Base-by-base conservation (phyloP, 2,329 filamentous ascomycete species). In the Mycocentrospora acerina region DNA sequence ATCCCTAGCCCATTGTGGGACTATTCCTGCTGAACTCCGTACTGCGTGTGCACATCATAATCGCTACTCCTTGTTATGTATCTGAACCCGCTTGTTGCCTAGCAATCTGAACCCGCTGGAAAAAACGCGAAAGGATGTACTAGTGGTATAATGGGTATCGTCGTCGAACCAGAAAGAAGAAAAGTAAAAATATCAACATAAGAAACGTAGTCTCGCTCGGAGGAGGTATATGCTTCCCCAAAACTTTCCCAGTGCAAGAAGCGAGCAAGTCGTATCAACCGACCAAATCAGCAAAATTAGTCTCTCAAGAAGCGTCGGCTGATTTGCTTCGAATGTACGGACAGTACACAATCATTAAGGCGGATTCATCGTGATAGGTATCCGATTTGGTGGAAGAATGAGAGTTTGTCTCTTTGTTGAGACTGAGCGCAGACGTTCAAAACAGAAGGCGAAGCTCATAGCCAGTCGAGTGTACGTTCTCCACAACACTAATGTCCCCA, bases 361-460 rank as follows among this genome's bases (percentile, higher is more conserved):
- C 55, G 42, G 42, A 44, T 54, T 40, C 44, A 50, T 55, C 42
- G 32, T 37, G 39, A 28, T 38, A 36, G 44, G 48, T 48, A 38
- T 34, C 42, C 19, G 44, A 40, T 35, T 29, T 42, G 31, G 33
- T 36, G 44, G 33, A 44, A 38, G 31, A 37, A 42, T 39, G 32
- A 35, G 16, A 41, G 39, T 35, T 30, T 25, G 26, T 37, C 34
- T 32, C 29, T 22, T 24, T n/a, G 19, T 19, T 16, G 36, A 35
- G 28, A 24, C n/a, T 28, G 31, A 28, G 19, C 29, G 35, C 28
- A 34, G 41, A 25, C 29, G 8, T 28, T 53, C 51, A 76, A 57
- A 70, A 76, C 42, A 73, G 64, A 40, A 76, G 67, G 40, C 71
- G 70, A 39, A 76, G 67, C 62, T 75, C 72, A 53, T 74, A 76